Conservation (phyloP, 164 flowering plant genomes). For the Cinnamomum chago region DNA sequence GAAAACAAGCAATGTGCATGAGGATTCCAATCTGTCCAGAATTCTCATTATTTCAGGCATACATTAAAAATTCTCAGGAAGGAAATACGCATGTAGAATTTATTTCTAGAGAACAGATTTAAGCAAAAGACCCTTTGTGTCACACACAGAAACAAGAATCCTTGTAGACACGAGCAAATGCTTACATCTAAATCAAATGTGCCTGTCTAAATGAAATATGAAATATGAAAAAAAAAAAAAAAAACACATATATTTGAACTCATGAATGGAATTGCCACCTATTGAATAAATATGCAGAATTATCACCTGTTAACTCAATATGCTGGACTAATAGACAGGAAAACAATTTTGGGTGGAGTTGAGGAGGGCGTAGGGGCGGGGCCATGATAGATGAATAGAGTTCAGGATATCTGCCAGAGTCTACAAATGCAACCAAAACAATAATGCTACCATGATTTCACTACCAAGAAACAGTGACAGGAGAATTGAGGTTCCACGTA, state of each 20-base stretch:
- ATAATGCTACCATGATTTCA: not conserved
- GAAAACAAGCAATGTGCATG: not conserved
- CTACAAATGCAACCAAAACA: not conserved
- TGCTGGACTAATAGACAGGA: not conserved
- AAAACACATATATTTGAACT: not conserved
- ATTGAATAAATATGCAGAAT: too few relatives aligned
- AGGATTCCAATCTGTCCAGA: not conserved
- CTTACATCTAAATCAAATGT: constrained; percentile 3
- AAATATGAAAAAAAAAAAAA: not conserved
- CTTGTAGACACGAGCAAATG: not conserved
- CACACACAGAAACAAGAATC: not conserved
- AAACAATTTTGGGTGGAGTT: too few relatives aligned
- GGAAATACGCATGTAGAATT: not conserved
- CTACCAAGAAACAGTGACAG: not conserved
- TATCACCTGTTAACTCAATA: too few relatives aligned
- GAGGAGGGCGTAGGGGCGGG: not conserved
- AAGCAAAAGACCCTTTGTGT: not conserved
- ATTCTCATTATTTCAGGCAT: not conserved
- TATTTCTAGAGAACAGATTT: not conserved
- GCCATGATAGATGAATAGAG: too few relatives aligned
- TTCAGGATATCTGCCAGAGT: not conserved
- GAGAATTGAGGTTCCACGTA: not conserved
- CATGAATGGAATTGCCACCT: constrained; percentile 3
- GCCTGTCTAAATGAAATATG: not conserved
- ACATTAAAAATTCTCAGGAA: not conserved